Percentiles rank a stretch among this genome's conserved stretches.
Conservation (phyloP, 192 early-diverging fungal genomes). For the Martensiomyces pterosporus region DNA sequence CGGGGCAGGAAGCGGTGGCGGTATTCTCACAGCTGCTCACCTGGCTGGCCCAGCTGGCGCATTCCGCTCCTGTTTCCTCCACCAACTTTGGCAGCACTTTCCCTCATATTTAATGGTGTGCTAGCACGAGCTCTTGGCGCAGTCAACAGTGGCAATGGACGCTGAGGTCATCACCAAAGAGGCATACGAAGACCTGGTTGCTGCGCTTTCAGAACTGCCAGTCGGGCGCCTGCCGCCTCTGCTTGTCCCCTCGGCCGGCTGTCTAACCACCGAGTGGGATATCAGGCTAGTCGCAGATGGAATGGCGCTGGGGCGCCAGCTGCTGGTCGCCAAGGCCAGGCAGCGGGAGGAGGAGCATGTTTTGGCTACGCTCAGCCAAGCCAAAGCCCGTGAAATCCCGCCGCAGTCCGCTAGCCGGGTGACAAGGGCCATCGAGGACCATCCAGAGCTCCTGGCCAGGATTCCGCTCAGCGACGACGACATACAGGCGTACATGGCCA, state of each 20-base stretch:
- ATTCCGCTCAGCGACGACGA: neutral
- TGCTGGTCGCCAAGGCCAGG: slow-evolving; percentile 4
- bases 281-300: slow-evolving; percentile 14
- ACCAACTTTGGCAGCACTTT: too few relatives aligned
- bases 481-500: neutral
- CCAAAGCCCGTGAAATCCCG: slow-evolving; percentile 2
- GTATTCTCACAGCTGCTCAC: too few relatives aligned
- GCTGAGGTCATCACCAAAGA: slow-evolving; percentile 10
- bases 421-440: neutral
- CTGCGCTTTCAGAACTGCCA: slow-evolving; percentile 11
- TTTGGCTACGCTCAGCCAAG: slow-evolving; percentile 17
- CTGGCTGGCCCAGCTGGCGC: too few relatives aligned
- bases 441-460: neutral
- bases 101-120: too few relatives aligned
- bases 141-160: too few relatives aligned
- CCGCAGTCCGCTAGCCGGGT: too few relatives aligned
- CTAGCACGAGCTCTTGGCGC: too few relatives aligned
- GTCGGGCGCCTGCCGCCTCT: slow-evolving; percentile 16
- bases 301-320: slow-evolving; percentile 6
- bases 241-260: neutral
- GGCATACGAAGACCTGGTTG: slow-evolving; percentile 6
- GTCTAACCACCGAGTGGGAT: slow-evolving; percentile 3
- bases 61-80: too few relatives aligned
- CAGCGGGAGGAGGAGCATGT: slow-evolving; percentile 11
- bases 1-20: too few relatives aligned